Conservation (phyloP, 2,329 filamentous ascomycete genomes). For the Aureobasidium sp. region DNA sequence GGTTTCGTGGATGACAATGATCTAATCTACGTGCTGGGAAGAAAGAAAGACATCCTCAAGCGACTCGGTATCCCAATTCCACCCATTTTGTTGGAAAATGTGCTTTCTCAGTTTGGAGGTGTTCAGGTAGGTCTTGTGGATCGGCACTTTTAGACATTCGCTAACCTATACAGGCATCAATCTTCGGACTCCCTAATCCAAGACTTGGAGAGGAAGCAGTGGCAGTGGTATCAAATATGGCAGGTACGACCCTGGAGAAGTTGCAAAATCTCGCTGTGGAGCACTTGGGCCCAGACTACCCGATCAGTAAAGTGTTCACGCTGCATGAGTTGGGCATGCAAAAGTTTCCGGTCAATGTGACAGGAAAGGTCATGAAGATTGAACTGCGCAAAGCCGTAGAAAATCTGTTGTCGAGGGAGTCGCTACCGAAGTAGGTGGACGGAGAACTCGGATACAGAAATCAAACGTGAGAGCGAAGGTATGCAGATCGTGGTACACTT, state of each 20-base stretch:
- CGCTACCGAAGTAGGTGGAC: too few species aligned
- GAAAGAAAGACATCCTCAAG: constrained; percentile 10
- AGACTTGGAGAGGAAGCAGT: not conserved
- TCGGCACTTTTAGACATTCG: not conserved
- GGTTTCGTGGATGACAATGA: not conserved
- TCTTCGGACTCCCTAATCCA: not conserved
- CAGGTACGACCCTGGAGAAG: not conserved
- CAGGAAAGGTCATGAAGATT: constrained; percentile 10
- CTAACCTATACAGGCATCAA: not conserved
- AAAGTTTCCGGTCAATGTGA: constrained; percentile 3
- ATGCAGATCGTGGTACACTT: too few species aligned
- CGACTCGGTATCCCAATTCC: not conserved
- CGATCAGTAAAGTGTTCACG: constrained; percentile 2
- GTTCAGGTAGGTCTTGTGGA: not conserved
- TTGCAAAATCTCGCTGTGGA: not conserved
- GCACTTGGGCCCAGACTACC: constrained; percentile 1
- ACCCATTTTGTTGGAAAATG: not conserved
- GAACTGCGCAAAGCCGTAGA: constrained; percentile 1
- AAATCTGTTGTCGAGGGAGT: not conserved
- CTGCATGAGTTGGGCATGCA: not conserved
- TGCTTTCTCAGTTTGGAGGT: not conserved
- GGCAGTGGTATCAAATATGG: not conserved
- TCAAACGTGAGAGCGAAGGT: too few species aligned
- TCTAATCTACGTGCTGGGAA: not conserved
- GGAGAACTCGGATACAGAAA: too few species aligned